Conservation (phyloP, 306 rosid genomes). For the Hippophae rhamnoides region DNA sequence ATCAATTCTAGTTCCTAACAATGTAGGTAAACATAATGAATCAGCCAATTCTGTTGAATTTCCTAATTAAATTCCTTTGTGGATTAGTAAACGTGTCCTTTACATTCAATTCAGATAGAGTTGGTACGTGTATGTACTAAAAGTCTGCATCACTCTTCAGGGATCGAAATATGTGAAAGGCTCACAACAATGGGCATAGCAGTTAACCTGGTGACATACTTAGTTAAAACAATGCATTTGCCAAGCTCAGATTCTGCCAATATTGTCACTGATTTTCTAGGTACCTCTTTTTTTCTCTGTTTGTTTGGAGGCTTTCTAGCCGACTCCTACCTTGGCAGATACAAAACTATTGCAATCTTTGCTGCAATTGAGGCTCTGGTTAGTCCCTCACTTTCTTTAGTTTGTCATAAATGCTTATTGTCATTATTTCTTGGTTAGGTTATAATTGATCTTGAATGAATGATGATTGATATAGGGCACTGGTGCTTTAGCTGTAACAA, state of each 20-base stretch:
- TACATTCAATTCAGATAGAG: too few species aligned
- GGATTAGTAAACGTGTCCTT: too few species aligned
- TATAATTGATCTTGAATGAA: not conserved
- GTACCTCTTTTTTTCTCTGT: constrained; percentile 71
- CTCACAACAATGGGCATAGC: constrained; percentile 93
- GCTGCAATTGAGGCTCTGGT: constrained; percentile 66
- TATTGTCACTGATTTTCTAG: constrained; percentile 80
- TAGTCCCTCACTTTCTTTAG: not conserved
- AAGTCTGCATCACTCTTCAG: constrained; percentile 24
- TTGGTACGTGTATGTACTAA: too few species aligned
- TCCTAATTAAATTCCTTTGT: too few species aligned
- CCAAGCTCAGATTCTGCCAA: constrained; percentile 92
- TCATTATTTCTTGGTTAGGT: not conserved
- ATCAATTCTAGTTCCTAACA: too few species aligned
- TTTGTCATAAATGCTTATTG: too few species aligned
- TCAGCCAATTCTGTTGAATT: too few species aligned
- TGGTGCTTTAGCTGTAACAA: constrained; percentile 53
- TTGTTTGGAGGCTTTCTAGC: constrained; percentile 93
- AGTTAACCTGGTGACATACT: constrained; percentile 81
- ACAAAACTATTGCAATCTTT: constrained; percentile 63
- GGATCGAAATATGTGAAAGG: constrained; percentile 77
- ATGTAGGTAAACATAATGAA: too few species aligned
- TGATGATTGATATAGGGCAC: constrained; percentile 48
- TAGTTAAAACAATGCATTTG: constrained; percentile 67
- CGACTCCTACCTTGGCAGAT: constrained; percentile 88